Evolutionary conservation across 225 moss, liverwort and hornwort genomes (phyloP).

Genomic region (Physcomitrellopsis africana): DNA sequence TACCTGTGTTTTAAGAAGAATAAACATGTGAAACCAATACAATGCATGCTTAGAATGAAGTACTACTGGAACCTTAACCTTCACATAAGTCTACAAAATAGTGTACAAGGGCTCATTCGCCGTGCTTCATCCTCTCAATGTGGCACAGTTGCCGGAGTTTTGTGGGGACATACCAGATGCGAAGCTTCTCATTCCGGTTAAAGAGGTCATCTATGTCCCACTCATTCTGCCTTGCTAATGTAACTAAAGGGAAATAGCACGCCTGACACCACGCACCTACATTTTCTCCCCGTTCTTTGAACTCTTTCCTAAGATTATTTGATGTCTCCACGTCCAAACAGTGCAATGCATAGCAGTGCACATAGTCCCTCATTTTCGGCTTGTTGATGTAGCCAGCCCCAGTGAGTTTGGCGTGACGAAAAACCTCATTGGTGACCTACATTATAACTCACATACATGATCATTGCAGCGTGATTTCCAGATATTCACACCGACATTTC

Average conservation of each 20-base stretch:
- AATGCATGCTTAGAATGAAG: conserved; percentile 17
- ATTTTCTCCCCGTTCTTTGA: conserved; percentile 95
- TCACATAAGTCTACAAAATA: conserved; percentile 30
- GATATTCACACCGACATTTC: background rate
- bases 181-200: conserved; percentile 92
- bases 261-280: conserved; percentile 97
- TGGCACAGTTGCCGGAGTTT: conserved; percentile 98
- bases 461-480: conserved; percentile 9
- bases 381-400: conserved; percentile 99
- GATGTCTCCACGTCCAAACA: conserved; percentile 89
- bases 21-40: conserved; percentile 34
- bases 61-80: conserved; percentile 25
- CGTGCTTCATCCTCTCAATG: conserved; percentile 88
- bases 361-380: conserved; percentile 99
- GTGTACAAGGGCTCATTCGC: conserved; percentile 61
- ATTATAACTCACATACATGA: conserved; percentile 11
- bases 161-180: conserved; percentile 98
- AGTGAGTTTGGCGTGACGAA: conserved; percentile 94
- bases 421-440: conserved; percentile 98
- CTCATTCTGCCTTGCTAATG: conserved; percentile 85
- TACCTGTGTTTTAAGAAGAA: conserved; percentile 29
- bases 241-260: conserved; percentile 84
- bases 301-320: conserved; percentile 79
- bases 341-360: conserved; percentile 97
- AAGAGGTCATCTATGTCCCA: conserved; percentile 99